Conservation (phyloP, 2,329 filamentous ascomycete species). For the Pseudocercospora macadamiae region DNA sequence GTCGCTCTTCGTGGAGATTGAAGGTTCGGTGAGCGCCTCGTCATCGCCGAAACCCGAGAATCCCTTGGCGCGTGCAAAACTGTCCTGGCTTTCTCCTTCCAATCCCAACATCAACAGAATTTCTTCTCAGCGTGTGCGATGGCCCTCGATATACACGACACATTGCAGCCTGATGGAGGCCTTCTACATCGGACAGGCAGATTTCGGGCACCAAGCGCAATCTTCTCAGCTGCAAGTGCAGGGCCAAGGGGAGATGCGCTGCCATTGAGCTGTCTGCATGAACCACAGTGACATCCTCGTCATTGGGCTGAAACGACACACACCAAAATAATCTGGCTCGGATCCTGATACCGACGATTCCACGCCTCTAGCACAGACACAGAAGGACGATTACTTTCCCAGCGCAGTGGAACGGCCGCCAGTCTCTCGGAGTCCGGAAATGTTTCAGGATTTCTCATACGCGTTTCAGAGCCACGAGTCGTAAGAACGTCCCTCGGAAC, state of each 20-base stretch:
- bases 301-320: constrained; percentile 1
- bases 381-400: not conserved
- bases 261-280: not conserved
- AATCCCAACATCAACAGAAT: not conserved
- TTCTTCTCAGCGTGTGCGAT: not conserved
- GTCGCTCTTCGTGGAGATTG: too few relatives aligned
- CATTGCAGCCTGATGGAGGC: not conserved
- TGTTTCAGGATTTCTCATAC: constrained; percentile 4
- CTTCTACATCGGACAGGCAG: not conserved
- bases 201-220: not conserved
- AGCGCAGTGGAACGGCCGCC: not conserved
- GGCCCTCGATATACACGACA: not conserved
- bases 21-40: too few relatives aligned
- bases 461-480: constrained; percentile 9
- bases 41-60: too few relatives aligned
- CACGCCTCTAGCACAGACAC: not conserved
- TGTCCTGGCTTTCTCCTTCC: not conserved
- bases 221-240: not conserved
- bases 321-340: not conserved
- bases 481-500: not conserved
- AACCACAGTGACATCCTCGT: not conserved
- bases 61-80: too few relatives aligned
- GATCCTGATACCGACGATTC: not conserved
- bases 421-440: not conserved
- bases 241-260: not conserved